Percentiles rank a stretch among this genome's conserved stretches.
phyloP scores from a whole-genome alignment of 2,329 filamentous ascomycete species.

The Setomelanomma holmii region DNA sequence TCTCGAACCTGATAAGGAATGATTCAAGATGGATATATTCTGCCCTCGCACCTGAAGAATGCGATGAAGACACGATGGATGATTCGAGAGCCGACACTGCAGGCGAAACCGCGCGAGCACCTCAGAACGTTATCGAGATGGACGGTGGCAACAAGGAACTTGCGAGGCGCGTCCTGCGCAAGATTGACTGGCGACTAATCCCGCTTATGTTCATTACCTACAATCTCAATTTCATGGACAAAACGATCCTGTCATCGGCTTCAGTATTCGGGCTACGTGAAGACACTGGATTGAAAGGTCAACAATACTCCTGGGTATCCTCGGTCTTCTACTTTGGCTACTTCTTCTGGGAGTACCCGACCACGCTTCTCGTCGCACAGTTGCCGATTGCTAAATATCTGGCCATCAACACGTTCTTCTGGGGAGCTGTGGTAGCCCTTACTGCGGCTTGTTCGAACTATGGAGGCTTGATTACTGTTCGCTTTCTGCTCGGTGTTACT shows the following conservation, averaged over 20 bases:
- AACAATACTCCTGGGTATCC: constrained; percentile 66
- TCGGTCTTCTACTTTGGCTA: constrained; percentile 62
- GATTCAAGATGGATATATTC: not conserved
- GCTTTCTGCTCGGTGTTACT: constrained; percentile 22
- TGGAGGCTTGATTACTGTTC: constrained; percentile 18
- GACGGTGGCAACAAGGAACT: constrained; percentile 8
- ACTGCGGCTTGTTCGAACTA: constrained; percentile 24
- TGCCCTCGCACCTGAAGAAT: not conserved
- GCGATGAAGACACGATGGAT: not conserved
- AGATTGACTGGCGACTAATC: constrained; percentile 64
- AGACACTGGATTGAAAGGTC: constrained; percentile 49
- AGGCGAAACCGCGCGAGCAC: not conserved
- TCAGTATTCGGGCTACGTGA: constrained; percentile 60
- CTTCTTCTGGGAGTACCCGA: constrained; percentile 33
- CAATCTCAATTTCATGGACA: constrained; percentile 69
- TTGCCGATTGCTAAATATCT: constrained; percentile 35
- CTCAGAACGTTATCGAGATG: not conserved
- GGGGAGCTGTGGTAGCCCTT: constrained; percentile 49
- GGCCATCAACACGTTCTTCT: constrained; percentile 20
- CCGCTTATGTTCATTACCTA: constrained; percentile 66
- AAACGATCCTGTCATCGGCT: constrained; percentile 58
- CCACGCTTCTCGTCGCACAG: constrained; percentile 23
- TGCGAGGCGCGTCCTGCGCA: constrained; percentile 55
- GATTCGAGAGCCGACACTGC: not conserved
- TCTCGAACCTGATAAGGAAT: not conserved